Percentiles rank a stretch among this genome's conserved stretches.
These are phyloP conservation scores for Puccinellia tenuiflora DNA, from an alignment of 176 grass and related monocot genomes.

Conservation along the genomic window DNA sequence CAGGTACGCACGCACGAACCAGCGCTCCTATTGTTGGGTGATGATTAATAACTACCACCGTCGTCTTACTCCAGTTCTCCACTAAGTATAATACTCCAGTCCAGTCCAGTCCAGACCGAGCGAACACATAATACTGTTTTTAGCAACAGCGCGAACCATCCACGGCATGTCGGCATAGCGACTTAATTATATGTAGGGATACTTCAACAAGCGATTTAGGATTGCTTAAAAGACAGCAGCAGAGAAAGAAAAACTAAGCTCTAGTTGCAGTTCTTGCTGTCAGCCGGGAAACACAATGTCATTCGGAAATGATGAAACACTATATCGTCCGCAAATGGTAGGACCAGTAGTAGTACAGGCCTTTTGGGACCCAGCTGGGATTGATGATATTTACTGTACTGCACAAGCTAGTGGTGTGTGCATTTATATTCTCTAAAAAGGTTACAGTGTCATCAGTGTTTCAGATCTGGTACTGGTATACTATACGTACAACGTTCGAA, in stretches of 20 bases:
- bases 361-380: background rate
- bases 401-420: background rate
- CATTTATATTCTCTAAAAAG: background rate
- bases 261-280: too few species aligned
- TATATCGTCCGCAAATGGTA: background rate
- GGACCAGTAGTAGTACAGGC: too few species aligned
- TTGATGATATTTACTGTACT: background rate
- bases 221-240: background rate
- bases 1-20: constrained; percentile 24
- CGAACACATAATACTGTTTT: too few species aligned
- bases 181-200: background rate
- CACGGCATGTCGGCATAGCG: background rate
- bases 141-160: background rate
- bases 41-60: background rate
- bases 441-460: background rate
- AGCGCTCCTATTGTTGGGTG: too few species aligned
- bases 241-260: background rate
- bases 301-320: background rate
- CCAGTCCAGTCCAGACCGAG: too few species aligned
- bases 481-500: background rate
- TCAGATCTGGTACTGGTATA: background rate
- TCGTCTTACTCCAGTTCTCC: too few species aligned
- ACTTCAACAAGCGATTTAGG: background rate
- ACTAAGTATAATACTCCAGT: too few species aligned
- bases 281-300: background rate